Evolutionary conservation across 2,329 filamentous ascomycete genomes (phyloP).

Genomic region (Aspergillus oerlinghausenensis): DNA sequence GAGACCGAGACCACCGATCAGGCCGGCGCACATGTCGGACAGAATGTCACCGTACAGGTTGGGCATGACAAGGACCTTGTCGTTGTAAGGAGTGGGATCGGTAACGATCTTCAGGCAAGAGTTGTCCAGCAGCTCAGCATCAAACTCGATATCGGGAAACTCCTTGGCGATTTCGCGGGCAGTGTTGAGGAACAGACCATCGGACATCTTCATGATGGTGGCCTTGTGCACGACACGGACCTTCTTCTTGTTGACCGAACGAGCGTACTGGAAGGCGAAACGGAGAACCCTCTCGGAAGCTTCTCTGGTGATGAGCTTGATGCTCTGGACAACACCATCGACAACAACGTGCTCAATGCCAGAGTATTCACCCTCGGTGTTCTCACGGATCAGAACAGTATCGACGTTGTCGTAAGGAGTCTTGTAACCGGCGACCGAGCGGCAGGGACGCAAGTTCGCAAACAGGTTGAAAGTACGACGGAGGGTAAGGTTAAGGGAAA

Average conservation of each 20-base stretch:
- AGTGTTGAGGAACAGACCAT: constrained; percentile 92
- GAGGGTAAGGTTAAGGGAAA: constrained; percentile 97
- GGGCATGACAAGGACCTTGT: constrained; percentile 96
- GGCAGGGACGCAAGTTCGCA: constrained; percentile 97
- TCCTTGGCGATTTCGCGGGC: constrained; percentile 86
- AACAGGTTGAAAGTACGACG: constrained; percentile 99
- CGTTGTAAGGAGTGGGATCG: constrained; percentile 93
- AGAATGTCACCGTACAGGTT: constrained; percentile 99
- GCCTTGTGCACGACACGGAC: constrained; percentile 99
- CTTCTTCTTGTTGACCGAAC: constrained; percentile 90
- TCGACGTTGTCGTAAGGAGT: constrained; percentile 97
- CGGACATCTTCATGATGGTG: constrained; percentile 99
- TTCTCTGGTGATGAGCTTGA: constrained; percentile 97
- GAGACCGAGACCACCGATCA: constrained; percentile 95
- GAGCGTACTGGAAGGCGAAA: constrained; percentile 97
- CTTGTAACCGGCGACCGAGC: constrained; percentile 95
- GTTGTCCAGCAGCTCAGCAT: constrained; percentile 97
- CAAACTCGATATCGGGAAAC: constrained; percentile 92
- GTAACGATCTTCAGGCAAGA: constrained; percentile 98
- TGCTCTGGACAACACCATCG: constrained; percentile 96
- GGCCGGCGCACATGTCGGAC: constrained; percentile 97
- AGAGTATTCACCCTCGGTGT: constrained; percentile 99
- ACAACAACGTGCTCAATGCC: constrained; percentile 98
- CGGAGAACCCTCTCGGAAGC: constrained; percentile 93
- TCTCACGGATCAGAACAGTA: constrained; percentile 97